A percentile compares a stretch with the other conserved stretches of the same genome.
These are phyloP conservation scores for Sonneratia alba DNA, from an alignment of 345 rosid genomes.

Conservation along the genomic window DNA sequence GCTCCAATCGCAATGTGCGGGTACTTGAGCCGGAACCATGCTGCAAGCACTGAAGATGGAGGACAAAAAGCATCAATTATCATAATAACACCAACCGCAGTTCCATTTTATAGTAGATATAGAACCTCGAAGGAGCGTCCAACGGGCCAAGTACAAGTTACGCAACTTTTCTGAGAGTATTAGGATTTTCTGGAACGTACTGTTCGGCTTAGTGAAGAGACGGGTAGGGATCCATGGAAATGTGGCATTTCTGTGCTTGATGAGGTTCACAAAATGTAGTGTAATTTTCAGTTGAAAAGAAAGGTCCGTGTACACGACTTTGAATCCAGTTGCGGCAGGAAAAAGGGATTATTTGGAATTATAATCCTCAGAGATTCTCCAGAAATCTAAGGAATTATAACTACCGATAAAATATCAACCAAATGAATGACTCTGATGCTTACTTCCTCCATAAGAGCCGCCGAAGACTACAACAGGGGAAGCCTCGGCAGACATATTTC, in stretches of 20 bases:
- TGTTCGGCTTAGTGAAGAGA: no score
- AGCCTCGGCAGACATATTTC: constrained; percentile 55
- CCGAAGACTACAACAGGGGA: constrained; percentile 83
- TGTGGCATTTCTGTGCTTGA: no score
- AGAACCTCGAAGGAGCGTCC: neutral
- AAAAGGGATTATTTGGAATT: no score
- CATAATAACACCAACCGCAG: neutral
- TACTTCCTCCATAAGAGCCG: constrained; percentile 92
- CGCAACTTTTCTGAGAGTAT: neutral
- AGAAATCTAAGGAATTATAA: neutral
- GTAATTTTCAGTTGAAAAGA: no score
- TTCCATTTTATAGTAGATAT: no score
- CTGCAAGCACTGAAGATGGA: constrained; percentile 56
- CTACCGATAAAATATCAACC: neutral
- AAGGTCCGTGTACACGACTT: no score
- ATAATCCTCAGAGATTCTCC: neutral
- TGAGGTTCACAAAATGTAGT: no score
- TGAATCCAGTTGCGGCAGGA: no score
- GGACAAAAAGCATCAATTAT: constrained; percentile 6
- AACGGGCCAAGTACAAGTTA: neutral
- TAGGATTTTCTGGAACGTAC: neutral
- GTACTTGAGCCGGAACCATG: constrained; percentile 80
- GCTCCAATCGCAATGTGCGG: constrained; percentile 80
- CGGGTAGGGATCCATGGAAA: no score
- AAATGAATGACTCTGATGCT: constrained; percentile 7